A percentile compares a stretch with the other conserved stretches of the same genome.
Conservation (phyloP, 2,329 filamentous ascomycete species). For the Mycosphaerella sp. region DNA sequence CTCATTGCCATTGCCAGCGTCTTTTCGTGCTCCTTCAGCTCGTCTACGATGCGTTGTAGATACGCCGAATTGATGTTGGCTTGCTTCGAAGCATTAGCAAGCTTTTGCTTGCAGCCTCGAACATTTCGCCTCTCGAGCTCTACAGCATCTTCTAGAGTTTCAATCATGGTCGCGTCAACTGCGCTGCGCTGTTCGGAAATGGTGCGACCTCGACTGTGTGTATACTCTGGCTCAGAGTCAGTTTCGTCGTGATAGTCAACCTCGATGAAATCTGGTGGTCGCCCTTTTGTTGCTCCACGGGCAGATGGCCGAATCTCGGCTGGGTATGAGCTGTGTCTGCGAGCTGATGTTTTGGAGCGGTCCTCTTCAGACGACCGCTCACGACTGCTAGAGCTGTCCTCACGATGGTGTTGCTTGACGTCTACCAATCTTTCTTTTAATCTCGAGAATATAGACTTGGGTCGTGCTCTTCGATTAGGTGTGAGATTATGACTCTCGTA, state of each 20-base stretch:
- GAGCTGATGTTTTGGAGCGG: constrained; percentile 5
- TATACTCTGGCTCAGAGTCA: constrained; percentile 10
- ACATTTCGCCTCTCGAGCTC: constrained; percentile 21
- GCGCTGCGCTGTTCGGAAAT: constrained; percentile 10
- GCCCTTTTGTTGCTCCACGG: constrained; percentile 2
- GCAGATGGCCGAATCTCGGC: constrained; percentile 12
- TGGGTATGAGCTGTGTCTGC: constrained; percentile 13
- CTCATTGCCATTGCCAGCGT: constrained; percentile 16
- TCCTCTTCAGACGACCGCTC: constrained; percentile 17
- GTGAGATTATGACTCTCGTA: constrained; percentile 16
- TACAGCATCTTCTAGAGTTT: constrained; percentile 23
- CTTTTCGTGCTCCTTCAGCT: constrained; percentile 24
- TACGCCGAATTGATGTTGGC: constrained; percentile 19
- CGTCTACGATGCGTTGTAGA: constrained; percentile 25
- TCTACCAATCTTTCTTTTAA: constrained; percentile 24
- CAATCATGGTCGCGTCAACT: constrained; percentile 15
- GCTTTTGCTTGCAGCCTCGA: constrained; percentile 23
- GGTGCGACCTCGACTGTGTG: constrained; percentile 4
- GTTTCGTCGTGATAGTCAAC: constrained; percentile 20
- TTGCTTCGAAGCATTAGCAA: constrained; percentile 26
- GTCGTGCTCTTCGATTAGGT: constrained; percentile 10
- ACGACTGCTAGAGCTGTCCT: constrained; percentile 14
- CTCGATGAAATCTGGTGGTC: constrained; percentile 15
- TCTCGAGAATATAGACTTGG: constrained; percentile 22
- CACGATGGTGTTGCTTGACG: constrained; percentile 13